Percentiles rank a stretch among this genome's conserved stretches.
Conservation (phyloP, 2,329 filamentous ascomycete genomes). For the Sporothrix mexicana region DNA sequence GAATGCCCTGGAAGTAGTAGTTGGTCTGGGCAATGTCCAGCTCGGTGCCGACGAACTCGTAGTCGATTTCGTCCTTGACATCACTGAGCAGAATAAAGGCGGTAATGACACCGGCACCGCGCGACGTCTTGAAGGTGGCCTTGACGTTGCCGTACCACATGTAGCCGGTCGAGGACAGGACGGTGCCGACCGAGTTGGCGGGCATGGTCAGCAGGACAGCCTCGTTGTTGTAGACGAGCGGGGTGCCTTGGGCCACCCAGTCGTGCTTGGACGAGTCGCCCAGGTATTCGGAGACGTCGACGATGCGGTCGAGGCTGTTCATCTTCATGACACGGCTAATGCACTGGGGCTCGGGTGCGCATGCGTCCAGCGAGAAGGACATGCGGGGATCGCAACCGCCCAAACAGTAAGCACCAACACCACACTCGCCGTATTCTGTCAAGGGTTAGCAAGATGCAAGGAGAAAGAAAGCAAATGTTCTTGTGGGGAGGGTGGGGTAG, state of each 20-base stretch:
- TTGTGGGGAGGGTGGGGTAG: background rate
- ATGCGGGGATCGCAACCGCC: slow-evolving; percentile 90
- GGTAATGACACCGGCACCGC: slow-evolving; percentile 88
- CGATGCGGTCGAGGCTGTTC: slow-evolving; percentile 71
- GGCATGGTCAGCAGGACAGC: slow-evolving; percentile 88
- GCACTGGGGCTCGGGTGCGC: slow-evolving; percentile 84
- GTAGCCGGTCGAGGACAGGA: slow-evolving; percentile 82
- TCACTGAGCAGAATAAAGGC: slow-evolving; percentile 96
- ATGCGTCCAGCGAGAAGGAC: slow-evolving; percentile 83
- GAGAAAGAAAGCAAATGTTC: too few species aligned
- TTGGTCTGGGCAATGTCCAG: slow-evolving; percentile 84
- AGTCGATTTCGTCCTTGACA: slow-evolving; percentile 98
- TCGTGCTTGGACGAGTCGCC: slow-evolving; percentile 80
- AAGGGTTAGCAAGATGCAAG: background rate
- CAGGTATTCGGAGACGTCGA: slow-evolving; percentile 79
- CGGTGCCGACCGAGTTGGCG: slow-evolving; percentile 80
- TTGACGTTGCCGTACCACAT: slow-evolving; percentile 97
- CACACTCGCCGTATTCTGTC: slow-evolving; percentile 88
- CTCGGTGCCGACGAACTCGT: slow-evolving; percentile 88
- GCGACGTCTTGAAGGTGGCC: slow-evolving; percentile 81
- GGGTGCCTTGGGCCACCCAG: slow-evolving; percentile 86
- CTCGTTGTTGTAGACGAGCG: slow-evolving; percentile 66
- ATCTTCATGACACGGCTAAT: slow-evolving; percentile 75
- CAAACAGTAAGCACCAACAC: slow-evolving; percentile 91
- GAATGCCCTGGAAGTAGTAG: slow-evolving; percentile 94